These are phyloP conservation scores for Crassisporium funariophilum DNA, from an alignment of 768 basidiomycete genomes.

Conservation along the genomic window DNA sequence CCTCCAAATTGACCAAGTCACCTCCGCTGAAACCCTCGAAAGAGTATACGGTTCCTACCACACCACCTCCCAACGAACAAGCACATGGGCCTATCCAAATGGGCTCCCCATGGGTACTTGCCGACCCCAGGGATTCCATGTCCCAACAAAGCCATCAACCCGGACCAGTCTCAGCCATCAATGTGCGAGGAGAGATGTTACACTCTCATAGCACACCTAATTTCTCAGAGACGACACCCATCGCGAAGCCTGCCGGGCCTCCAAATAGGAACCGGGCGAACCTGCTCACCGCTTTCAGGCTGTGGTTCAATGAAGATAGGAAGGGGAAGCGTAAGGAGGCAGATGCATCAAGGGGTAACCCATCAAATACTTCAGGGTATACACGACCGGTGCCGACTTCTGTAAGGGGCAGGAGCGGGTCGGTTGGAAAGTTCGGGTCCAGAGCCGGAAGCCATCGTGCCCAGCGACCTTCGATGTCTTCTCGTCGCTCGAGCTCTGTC, in stretches of 20 bases:
- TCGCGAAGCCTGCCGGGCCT: constrained; percentile 20
- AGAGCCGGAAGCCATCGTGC: constrained; percentile 46
- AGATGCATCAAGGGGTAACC: constrained; percentile 24
- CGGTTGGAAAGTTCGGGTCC: constrained; percentile 16
- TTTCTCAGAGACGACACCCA: constrained; percentile 27
- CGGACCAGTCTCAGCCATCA: constrained; percentile 29
- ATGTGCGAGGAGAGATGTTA: constrained; percentile 54
- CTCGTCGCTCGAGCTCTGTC: constrained; percentile 87
- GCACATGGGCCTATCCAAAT: constrained; percentile 40
- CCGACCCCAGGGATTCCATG: constrained; percentile 45
- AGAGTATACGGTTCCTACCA: constrained; percentile 42
- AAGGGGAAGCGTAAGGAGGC: constrained; percentile 81
- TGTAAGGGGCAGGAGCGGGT: constrained; percentile 13
- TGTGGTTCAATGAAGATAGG: constrained; percentile 91
- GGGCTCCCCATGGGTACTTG: constrained; percentile 77
- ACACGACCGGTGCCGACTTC: constrained; percentile 1
- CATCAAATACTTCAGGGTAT: constrained; percentile 8
- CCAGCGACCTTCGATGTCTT: constrained; percentile 74
- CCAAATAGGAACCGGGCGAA: constrained; percentile 72
- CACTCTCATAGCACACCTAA: constrained; percentile 49
- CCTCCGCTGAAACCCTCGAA: constrained; percentile 58
- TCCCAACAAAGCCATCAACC: constrained; percentile 26
- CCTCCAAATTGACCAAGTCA: constrained; percentile 70
- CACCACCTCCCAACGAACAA: constrained; percentile 51
- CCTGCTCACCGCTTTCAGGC: constrained; percentile 80